A percentile compares a stretch with the other conserved stretches of the same genome.
phyloP scores from a whole-genome alignment of 371 early-diverging fungal species.

The Dinochytrium kinnereticum region DNA sequence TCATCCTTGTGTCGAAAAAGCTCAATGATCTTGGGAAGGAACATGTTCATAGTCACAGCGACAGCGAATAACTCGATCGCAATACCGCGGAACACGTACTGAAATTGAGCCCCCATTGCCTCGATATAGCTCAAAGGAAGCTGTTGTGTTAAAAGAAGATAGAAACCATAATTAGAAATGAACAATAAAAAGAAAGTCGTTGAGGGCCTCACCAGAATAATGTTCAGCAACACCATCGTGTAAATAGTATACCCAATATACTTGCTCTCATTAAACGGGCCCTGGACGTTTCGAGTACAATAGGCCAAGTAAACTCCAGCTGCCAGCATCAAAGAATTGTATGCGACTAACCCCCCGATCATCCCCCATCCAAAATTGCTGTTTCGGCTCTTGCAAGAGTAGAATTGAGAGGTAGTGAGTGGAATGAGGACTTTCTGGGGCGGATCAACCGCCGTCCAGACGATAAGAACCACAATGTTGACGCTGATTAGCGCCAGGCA shows the following conservation, averaged over 20 bases:
- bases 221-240: neutral
- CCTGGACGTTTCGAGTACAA: constrained; percentile 7
- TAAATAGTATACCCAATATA: constrained; percentile 18
- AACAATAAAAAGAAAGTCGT: neutral
- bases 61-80: neutral
- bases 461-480: neutral
- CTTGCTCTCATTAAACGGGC: neutral
- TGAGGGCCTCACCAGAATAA: neutral
- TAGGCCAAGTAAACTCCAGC: constrained; percentile 7
- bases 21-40: neutral
- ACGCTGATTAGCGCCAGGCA: neutral
- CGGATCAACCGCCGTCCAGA: constrained; percentile 10
- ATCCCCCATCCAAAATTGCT: neutral
- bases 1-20: constrained; percentile 5
- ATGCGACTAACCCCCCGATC: neutral
- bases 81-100: constrained; percentile 5
- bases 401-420: constrained; percentile 5
- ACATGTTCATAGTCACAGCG: constrained; percentile 8
- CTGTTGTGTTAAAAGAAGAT: neutral
- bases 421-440: constrained; percentile 4
- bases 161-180: no score
- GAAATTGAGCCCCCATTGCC: neutral
- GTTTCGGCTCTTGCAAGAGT: neutral
- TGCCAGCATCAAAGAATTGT: neutral
- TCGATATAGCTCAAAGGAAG: constrained; percentile 9